A percentile compares a stretch with the other conserved stretches of the same genome.
phyloP scores from a whole-genome alignment of 192 early-diverging fungal genomes.

The Irineochytrium annulatum region DNA sequence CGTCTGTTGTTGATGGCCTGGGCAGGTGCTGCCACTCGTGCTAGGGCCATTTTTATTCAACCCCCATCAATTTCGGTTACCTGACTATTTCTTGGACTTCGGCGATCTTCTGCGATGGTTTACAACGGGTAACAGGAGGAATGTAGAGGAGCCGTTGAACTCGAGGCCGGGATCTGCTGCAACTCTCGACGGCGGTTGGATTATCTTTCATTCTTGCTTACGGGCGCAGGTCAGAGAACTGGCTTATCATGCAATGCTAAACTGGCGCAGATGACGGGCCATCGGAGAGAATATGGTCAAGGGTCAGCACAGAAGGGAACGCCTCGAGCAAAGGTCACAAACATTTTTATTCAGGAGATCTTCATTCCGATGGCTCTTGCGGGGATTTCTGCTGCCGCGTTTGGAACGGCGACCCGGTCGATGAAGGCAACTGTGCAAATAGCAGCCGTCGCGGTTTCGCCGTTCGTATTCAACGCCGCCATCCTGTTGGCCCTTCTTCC shows the following conservation, averaged over 20 bases:
- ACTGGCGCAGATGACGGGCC: too few relatives aligned
- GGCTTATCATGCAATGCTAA: too few relatives aligned
- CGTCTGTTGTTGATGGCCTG: neutral
- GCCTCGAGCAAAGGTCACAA: too few relatives aligned
- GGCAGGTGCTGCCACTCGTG: constrained; percentile 57
- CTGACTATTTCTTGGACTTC: constrained; percentile 76
- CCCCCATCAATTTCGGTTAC: constrained; percentile 80
- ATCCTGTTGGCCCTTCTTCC: neutral
- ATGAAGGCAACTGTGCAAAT: neutral
- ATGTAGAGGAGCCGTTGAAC: too few relatives aligned
- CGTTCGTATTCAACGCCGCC: neutral
- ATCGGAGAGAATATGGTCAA: too few relatives aligned
- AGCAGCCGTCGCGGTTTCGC: neutral
- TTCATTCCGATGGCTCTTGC: neutral
- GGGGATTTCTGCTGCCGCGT: neutral
- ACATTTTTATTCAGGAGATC: neutral
- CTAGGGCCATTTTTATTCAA: constrained; percentile 84
- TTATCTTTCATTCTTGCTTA: too few relatives aligned
- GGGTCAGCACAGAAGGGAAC: too few relatives aligned
- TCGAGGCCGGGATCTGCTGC: too few relatives aligned
- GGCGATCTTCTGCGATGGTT: constrained; percentile 78
- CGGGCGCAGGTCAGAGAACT: too few relatives aligned
- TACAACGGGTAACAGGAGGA: too few relatives aligned
- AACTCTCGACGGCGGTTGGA: too few relatives aligned
- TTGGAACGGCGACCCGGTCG: neutral